A percentile compares a stretch with the other conserved stretches of the same genome.
These are phyloP conservation scores for Pythium vanterpoolii DNA, from an alignment of 352 stramenopile species.

Conservation along the genomic window DNA sequence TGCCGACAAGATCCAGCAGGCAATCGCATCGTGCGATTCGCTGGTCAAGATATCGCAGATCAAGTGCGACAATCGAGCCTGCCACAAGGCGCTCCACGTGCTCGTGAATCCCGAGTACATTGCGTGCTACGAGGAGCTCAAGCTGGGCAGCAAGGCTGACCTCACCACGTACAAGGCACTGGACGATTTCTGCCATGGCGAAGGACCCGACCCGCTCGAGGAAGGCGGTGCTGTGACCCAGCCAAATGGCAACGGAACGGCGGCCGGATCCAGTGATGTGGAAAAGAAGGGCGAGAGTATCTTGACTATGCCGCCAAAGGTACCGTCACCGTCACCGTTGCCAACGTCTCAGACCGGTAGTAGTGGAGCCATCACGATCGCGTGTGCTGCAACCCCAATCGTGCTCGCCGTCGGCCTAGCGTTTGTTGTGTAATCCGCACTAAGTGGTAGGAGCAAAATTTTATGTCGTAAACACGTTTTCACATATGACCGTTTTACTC, in stretches of 20 bases:
- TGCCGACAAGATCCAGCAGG: constrained; percentile 15
- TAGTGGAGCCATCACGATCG: background rate
- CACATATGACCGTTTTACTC: background rate
- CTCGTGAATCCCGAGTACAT: constrained; percentile 33
- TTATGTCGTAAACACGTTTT: background rate
- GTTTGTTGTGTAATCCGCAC: background rate
- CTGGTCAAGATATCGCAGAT: constrained; percentile 42
- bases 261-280: background rate
- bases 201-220: constrained; percentile 33
- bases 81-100: constrained; percentile 38
- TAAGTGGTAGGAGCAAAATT: background rate
- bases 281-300: background rate
- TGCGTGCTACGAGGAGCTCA: constrained; percentile 37
- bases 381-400: background rate
- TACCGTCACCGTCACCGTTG: constrained; percentile 6
- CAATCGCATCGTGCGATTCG: constrained; percentile 35
- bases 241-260: constrained; percentile 5
- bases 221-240: too few species aligned
- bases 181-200: constrained; percentile 46
- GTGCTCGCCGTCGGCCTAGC: background rate
- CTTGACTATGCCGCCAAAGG: background rate
- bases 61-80: constrained; percentile 34
- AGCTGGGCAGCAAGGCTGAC: constrained; percentile 29
- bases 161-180: constrained; percentile 39
- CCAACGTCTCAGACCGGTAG: background rate